Base-by-base conservation (phyloP, 345 rosid genomes). In the Melastoma malabathricum region DNA sequence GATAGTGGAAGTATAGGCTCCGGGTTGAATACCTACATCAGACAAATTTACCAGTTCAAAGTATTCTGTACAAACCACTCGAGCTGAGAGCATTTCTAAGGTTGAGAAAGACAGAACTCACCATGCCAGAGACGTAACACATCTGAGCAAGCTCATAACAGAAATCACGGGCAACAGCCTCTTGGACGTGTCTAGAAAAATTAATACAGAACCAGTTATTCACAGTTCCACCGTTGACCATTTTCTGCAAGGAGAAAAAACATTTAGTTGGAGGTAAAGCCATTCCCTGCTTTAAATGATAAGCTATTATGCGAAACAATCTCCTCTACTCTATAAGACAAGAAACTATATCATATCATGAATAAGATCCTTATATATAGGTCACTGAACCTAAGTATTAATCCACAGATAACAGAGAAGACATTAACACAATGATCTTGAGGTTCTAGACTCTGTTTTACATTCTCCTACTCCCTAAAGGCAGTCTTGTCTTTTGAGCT, bases 191-290 rank as follows among this genome's bases (percentile, higher is more conserved):
- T 43, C 97, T 72, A 38, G 97, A 79, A 60, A 89, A 89, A 62
- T 81, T 89, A 17, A 89, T 68, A 80, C 97, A 89, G 47, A 83
- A 61, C 95, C 97, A 89, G 55, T 67, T 68, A 66, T 65, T 86
- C n/a, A 89, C 95, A 0, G 74, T 83, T 59, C 97, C 95, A 15
- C 95, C 95, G 74, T 89, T 86, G 50, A 89, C 84, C 95, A 89
- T 83, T 86, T 86, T 83, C 97, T 89, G 79, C 68, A 67, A 63
- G 47, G 44, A 60, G 47, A 19, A 43, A 27, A 23, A n/a, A 57
- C 10, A 22, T 18, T 31, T 20, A 38, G 38, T 5, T 31, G 38
- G 38, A 55, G 34, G 44, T 54, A 65, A 34, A 47, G 14, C 15
- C 18, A 14, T 27, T 38, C 39, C 15, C 25, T 50, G 22, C 31